Conservation (phyloP, 2,329 filamentous ascomycete species). For the Aspergillus pseudonomiae region DNA sequence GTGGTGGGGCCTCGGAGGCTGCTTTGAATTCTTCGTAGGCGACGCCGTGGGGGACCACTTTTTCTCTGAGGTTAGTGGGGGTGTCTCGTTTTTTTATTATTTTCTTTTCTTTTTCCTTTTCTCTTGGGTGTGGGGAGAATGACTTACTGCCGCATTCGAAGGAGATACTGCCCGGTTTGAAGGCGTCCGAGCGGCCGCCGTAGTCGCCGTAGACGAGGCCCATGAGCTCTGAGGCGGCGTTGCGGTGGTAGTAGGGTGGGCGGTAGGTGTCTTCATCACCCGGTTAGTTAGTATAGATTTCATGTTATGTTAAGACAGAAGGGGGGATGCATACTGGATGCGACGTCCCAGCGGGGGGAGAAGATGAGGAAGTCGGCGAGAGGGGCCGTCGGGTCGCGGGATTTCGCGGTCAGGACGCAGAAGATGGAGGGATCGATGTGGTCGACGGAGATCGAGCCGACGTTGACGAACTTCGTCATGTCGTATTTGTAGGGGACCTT, state of each 20-base stretch:
- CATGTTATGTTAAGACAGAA: not conserved
- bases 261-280: constrained; percentile 37
- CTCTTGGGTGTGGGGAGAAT: not conserved
- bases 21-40: constrained; percentile 40
- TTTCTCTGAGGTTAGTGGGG: not conserved
- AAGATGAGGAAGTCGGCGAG: constrained; percentile 45
- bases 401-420: constrained; percentile 45
- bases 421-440: constrained; percentile 47
- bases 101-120: not conserved
- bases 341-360: constrained; percentile 44
- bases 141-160: constrained; percentile 40
- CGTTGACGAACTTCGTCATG: constrained; percentile 44
- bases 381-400: constrained; percentile 36
- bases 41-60: constrained; percentile 42
- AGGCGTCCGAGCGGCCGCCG: constrained; percentile 38
- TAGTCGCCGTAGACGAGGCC: constrained; percentile 41
- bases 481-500: constrained; percentile 47
- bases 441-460: constrained; percentile 44
- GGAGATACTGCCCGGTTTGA: constrained; percentile 38
- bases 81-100: not conserved
- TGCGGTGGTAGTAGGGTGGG: constrained; percentile 48
- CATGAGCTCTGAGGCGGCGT: constrained; percentile 44
- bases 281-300: not conserved
- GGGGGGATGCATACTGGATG: constrained; percentile 32
- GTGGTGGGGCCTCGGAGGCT: constrained; percentile 30